Evolutionary conservation across 305 asterid species (phyloP).

Genomic region (Solanum hybrid): DNA sequence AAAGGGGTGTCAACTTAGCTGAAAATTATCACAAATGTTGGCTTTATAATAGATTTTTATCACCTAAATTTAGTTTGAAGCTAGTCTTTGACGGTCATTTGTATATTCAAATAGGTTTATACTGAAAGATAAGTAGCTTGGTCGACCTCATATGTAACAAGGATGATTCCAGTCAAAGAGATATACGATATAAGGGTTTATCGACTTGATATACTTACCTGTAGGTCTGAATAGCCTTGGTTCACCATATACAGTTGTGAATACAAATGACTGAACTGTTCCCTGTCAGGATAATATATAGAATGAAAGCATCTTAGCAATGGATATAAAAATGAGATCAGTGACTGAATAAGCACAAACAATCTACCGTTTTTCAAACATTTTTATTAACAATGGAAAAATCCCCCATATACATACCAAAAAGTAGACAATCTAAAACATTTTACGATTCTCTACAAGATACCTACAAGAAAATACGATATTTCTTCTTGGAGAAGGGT

Average conservation of each 20-base stretch:
- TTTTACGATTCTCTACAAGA: background rate
- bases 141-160: background rate
- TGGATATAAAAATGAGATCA: background rate
- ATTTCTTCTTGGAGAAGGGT: background rate
- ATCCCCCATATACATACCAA: background rate
- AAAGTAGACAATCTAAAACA: background rate
- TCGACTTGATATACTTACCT: constrained; percentile 35
- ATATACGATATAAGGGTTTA: background rate
- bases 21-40: background rate
- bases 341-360: background rate
- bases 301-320: background rate
- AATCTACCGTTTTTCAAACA: background rate
- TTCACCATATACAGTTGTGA: constrained; percentile 87
- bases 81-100: background rate
- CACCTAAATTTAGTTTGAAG: background rate
- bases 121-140: background rate
- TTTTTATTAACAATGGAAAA: background rate
- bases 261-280: constrained; percentile 72
- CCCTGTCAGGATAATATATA: constrained; percentile 41
- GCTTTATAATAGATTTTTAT: background rate
- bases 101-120: background rate
- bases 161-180: background rate
- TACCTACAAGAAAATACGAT: background rate
- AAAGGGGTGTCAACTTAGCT: background rate
- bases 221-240: constrained; percentile 93